Base-by-base conservation (phyloP, 768 basidiomycete species). In the Infundibulicybe gibba region DNA sequence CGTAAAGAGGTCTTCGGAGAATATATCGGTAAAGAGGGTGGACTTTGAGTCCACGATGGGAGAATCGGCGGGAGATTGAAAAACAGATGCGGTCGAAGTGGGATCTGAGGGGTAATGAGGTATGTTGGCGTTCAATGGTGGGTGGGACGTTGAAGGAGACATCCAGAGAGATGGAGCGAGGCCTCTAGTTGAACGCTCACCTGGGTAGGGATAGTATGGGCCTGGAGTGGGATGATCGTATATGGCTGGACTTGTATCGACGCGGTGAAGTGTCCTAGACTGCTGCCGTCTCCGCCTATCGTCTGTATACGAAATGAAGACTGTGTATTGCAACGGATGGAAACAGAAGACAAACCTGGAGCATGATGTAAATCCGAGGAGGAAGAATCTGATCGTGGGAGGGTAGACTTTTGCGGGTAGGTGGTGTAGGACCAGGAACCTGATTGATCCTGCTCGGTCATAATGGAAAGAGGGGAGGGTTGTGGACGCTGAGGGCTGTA, bases 121-220 rank as follows among this genome's bases (percentile, higher is more conserved):
- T 45, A 62, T 48, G 63, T 66, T 54, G 52, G 72, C 67, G 64
- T 40, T 64, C 45, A 38, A 52, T 53, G 50, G 67, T 67, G 50
- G 70, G 66, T 32, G 72, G 62, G 48, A 68, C 62, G 56, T 69
- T 5, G 79, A 67, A 40, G 87, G 77, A 11, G 89, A 89, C 89
- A 91, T 90, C 89, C 88, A 91, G 34, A 90, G 66, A 34, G 88
- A 87, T 3, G 89, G 87, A 40, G 83, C 85, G 38, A 90, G 67
- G 46, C 78, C 76, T 31, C 71, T 56, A 50, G 70, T 68, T 40
- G 75, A 73, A 56, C 76, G 80, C 56, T 83, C 80, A 59, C 67
- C 61, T 54, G 71, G 56, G 45, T 61, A 64, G 33, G 62, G 54
- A 54, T 55, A 61, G 47, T 48, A 52, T 45, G 57, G 59, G 35